A percentile compares a stretch with the other conserved stretches of the same genome.
phyloP scores from a whole-genome alignment of 179 eudicot genomes.

The Silene noctiflora region DNA sequence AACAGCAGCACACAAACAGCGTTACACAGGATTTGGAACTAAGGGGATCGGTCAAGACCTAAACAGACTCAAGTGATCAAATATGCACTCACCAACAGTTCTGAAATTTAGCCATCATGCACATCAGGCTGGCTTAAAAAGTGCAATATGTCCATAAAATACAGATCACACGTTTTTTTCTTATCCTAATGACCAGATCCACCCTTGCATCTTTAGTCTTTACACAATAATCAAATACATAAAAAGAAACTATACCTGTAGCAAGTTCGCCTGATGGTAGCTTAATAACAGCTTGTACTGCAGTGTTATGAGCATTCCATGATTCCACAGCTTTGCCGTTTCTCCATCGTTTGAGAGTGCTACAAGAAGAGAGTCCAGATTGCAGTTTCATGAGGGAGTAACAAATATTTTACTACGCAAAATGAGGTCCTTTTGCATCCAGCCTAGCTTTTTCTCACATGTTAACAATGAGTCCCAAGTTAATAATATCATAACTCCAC shows the following conservation, averaged over 20 bases:
- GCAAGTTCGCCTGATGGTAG: slow-evolving; percentile 86
- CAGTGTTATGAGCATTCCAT: slow-evolving; percentile 78
- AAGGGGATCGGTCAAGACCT: neutral
- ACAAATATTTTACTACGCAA: neutral
- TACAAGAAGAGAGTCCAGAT: slow-evolving; percentile 24
- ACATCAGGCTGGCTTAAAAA: neutral
- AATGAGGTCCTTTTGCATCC: too few species aligned
- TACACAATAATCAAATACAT: neutral
- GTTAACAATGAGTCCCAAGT: too few species aligned
- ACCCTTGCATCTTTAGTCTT: neutral
- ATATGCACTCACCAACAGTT: neutral
- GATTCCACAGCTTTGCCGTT: slow-evolving; percentile 62
- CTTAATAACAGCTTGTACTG: slow-evolving; percentile 75
- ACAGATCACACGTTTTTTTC: neutral
- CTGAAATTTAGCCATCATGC: neutral
- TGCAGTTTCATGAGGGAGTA: neutral
- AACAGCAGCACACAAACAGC: neutral
- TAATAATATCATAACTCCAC: too few species aligned
- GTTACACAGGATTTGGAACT: neutral
- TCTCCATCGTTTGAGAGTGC: slow-evolving; percentile 88
- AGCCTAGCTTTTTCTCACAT: too few species aligned
- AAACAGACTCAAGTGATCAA: neutral
- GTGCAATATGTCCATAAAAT: slow-evolving; percentile 9
- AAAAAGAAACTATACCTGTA: slow-evolving; percentile 47
- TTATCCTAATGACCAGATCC: neutral